Evolutionary conservation across 768 basidiomycete species (phyloP).

Genomic region (Coprinopsis sp.): DNA sequence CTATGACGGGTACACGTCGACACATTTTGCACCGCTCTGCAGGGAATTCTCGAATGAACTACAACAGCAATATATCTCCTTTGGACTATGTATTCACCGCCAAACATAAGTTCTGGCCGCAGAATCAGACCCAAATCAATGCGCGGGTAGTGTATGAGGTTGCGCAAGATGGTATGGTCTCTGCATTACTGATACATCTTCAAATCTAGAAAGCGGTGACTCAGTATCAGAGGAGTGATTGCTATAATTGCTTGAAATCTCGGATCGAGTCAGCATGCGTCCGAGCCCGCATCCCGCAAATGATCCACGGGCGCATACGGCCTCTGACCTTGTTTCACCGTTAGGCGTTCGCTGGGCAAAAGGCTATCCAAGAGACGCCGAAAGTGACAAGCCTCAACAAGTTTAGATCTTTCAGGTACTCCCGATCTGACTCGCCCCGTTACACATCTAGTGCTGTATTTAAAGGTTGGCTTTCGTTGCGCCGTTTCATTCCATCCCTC

Average conservation of each 20-base stretch:
- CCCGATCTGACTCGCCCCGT: conserved; percentile 31
- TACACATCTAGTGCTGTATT: conserved; percentile 20
- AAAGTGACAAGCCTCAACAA: conserved; percentile 24
- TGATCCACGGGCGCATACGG: conserved; percentile 34
- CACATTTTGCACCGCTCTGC: too few species aligned
- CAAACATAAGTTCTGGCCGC: background rate
- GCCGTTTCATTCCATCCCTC: conserved; percentile 11
- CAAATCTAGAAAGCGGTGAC: conserved; percentile 18
- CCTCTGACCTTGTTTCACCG: conserved; percentile 30
- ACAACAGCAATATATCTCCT: conserved; percentile 5
- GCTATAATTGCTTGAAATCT: conserved; percentile 20
- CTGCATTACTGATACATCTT: conserved; percentile 9
- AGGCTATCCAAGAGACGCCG: conserved; percentile 30
- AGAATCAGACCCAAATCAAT: conserved; percentile 4
- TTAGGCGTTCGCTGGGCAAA: conserved; percentile 20
- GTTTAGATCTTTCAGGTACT: conserved; percentile 26
- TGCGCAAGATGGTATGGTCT: conserved; percentile 4
- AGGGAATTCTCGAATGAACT: background rate
- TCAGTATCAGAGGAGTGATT: conserved; percentile 15
- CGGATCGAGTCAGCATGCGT: conserved; percentile 31
- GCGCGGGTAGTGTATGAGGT: background rate
- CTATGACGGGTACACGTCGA: too few species aligned
- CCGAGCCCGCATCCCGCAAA: conserved; percentile 30
- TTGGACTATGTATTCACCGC: conserved; percentile 6
- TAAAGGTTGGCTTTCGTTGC: conserved; percentile 15